These are phyloP conservation scores for Candolleomyces aberdarensis DNA, from an alignment of 768 basidiomycete species.

Conservation along the genomic window DNA sequence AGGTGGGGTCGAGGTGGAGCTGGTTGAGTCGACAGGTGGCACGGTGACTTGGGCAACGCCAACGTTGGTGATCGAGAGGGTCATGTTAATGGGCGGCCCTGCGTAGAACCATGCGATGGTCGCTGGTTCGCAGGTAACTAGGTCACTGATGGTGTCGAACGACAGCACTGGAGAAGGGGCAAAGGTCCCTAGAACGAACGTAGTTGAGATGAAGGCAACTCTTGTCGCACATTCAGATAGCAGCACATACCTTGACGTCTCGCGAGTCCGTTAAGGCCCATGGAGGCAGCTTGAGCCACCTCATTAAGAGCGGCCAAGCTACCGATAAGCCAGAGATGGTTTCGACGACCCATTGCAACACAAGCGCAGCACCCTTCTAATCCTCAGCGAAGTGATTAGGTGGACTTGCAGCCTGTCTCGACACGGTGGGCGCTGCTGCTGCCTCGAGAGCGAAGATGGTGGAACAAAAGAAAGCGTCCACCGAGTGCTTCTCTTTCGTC, in stretches of 20 bases:
- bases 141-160: slow-evolving; percentile 4
- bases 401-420: no score
- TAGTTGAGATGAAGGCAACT: no score
- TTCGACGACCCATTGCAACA: background rate
- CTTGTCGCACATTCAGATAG: no score
- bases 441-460: background rate
- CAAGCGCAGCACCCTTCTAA: background rate
- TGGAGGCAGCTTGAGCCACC: background rate
- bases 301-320: background rate
- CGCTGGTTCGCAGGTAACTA: slow-evolving; percentile 6
- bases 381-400: slow-evolving; percentile 1
- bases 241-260: background rate
- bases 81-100: slow-evolving; percentile 1
- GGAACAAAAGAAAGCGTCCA: background rate
- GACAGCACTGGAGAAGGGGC: background rate
- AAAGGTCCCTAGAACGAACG: no score
- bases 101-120: slow-evolving; percentile 9
- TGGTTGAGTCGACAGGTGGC: slow-evolving; percentile 4
- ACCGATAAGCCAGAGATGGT: background rate
- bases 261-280: background rate
- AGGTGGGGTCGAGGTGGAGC: background rate
- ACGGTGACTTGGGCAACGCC: slow-evolving; percentile 23
- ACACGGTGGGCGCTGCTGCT: background rate
- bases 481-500: background rate
- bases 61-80: slow-evolving; percentile 9